phyloP scores from a whole-genome alignment of 2,329 filamentous ascomycete genomes.

The Aspergillus puulaauensis region DNA sequence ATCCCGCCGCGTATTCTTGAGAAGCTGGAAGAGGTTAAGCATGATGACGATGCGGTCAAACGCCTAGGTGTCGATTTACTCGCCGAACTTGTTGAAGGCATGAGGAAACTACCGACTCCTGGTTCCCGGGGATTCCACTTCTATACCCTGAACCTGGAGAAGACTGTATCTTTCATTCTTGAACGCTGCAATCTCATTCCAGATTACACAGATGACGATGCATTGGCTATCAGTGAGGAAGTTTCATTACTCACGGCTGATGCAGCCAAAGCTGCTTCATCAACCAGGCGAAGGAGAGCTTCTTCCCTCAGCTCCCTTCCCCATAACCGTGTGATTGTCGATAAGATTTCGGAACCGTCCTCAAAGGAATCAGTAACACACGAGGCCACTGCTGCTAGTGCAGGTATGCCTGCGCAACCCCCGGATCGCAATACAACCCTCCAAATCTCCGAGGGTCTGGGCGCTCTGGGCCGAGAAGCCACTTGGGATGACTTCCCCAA shows the following conservation, averaged over 20 bases:
- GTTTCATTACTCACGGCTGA: constrained; percentile 23
- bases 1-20: constrained; percentile 70
- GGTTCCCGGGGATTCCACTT: constrained; percentile 86
- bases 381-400: constrained; percentile 74
- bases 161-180: constrained; percentile 89
- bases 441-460: constrained; percentile 91
- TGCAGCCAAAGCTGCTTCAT: constrained; percentile 31
- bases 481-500: constrained; percentile 99
- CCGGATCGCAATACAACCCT: constrained; percentile 82
- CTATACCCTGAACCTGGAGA: constrained; percentile 95
- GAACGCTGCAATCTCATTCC: constrained; percentile 85
- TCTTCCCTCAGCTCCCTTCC: constrained; percentile 82
- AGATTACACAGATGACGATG: constrained; percentile 48
- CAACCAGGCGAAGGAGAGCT: constrained; percentile 60
- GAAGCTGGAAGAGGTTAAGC: constrained; percentile 52
- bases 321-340: constrained; percentile 83
- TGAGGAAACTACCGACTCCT: constrained; percentile 63
- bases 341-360: constrained; percentile 45
- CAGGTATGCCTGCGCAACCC: constrained; percentile 67
- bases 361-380: constrained; percentile 40
- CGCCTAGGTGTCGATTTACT: constrained; percentile 61
- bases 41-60: constrained; percentile 51
- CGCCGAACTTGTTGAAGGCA: constrained; percentile 75
- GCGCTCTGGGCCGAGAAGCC: constrained; percentile 83
- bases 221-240: constrained; percentile 41